Base-by-base conservation (phyloP, 2,329 filamentous ascomycete genomes). In the Canariomyces notabilis region DNA sequence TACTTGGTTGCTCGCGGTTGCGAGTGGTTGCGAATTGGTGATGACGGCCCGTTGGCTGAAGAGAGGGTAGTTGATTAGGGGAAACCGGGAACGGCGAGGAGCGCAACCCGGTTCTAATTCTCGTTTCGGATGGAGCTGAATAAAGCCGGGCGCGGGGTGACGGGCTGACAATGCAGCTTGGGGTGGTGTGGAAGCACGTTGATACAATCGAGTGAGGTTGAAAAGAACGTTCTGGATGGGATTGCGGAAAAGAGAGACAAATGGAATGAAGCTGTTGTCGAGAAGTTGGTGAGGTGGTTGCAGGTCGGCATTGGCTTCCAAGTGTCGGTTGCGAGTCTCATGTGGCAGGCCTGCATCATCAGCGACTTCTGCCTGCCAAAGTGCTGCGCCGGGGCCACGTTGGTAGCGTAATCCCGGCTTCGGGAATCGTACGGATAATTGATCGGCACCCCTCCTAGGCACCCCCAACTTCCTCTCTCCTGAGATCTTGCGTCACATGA, bases 371-470 rank as follows among this genome's bases (percentile, higher is more conserved):
- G 41, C 41, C 43, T 31, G 42, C 47, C 41, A 40, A 37, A 29
- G 35, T 26, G 37, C 41, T 45, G 51, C 49, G 51, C 46, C 44
- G 41, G 21, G 46, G 32, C 32, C 46, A 21, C 26, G 34, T 40
- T 44, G 42, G 45, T 47, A 47, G 41, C 49, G 44, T 48, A 49
- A 54, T 54, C 49, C 51, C 46, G 51, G 52, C 50, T 41, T 50
- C 42, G 47, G 49, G 43, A 41, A 26, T 11, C 20, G 35, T 46
- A 38, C 44, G 42, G 46, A 34, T 23, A 37, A 40, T 42, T 19
- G 46, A 54, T 54, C 51, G 49, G 51, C 51, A 45, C 15, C 18
- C 22, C 39, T 34, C 44, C 36, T 35, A 40, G 33, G n/a, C n/a
- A n/a, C n/a, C 36, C 42, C 42, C 43, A 33, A 41, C 32, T 16